Evolutionary conservation across 768 basidiomycete species (phyloP).

Genomic region (Hericium erinaceus): DNA sequence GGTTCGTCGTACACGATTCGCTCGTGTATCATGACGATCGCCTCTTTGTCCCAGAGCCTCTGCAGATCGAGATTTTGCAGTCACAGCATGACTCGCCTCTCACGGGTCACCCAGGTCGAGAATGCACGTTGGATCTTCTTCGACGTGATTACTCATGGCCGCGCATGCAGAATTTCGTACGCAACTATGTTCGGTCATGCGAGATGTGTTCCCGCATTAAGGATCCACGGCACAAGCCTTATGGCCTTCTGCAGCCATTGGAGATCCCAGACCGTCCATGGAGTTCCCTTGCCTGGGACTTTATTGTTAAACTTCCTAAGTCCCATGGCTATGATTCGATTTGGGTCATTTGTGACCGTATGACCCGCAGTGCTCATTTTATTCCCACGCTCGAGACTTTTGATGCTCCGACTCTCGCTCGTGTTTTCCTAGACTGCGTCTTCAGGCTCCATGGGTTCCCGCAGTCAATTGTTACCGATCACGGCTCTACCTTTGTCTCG

Average conservation of each 20-base stretch:
- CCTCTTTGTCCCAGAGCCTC: slow-evolving; percentile 25
- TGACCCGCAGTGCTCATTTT: slow-evolving; percentile 5
- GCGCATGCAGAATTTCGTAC: slow-evolving; percentile 16
- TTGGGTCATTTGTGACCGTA: slow-evolving; percentile 2
- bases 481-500: slow-evolving; percentile 6
- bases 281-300: slow-evolving; percentile 15
- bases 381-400: slow-evolving; percentile 9
- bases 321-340: slow-evolving; percentile 8
- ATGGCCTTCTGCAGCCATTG: slow-evolving; percentile 25
- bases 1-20: slow-evolving; percentile 4
- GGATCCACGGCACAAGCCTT: slow-evolving; percentile 18
- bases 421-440: slow-evolving; percentile 8
- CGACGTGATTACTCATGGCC: slow-evolving; percentile 33
- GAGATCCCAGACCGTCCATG: slow-evolving; percentile 14
- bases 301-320: slow-evolving; percentile 15
- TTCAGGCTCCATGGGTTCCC: slow-evolving; percentile 14
- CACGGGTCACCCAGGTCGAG: slow-evolving; percentile 33
- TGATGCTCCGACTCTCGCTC: slow-evolving; percentile 6
- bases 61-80: slow-evolving; percentile 22
- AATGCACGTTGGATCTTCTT: slow-evolving; percentile 24
- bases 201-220: slow-evolving; percentile 22
- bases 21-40: slow-evolving; percentile 19
- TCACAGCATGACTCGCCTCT: slow-evolving; percentile 27
- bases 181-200: slow-evolving; percentile 24
- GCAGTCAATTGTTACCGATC: slow-evolving; percentile 12